Percentiles rank a stretch among this genome's conserved stretches.
Evolutionary conservation across 768 basidiomycete species (phyloP).

Genomic region (Lyophyllum shimeji): DNA sequence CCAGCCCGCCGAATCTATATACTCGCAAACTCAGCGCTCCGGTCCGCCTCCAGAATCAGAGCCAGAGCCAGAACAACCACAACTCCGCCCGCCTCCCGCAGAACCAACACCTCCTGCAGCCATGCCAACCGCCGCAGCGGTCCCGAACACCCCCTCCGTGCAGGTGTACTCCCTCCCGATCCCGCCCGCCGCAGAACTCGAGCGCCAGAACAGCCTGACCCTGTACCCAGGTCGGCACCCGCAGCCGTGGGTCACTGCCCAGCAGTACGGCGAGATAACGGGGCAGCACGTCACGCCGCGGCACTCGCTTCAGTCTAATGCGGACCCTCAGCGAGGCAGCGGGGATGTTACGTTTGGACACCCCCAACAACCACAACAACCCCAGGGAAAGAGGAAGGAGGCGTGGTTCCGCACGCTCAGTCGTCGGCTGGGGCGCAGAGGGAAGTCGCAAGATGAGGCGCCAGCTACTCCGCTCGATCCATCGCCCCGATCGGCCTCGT

Average conservation of each 20-base stretch:
- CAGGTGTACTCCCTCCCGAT: slow-evolving; percentile 31
- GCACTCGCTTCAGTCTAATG: slow-evolving; percentile 5
- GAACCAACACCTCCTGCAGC: background rate
- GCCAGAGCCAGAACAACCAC: background rate
- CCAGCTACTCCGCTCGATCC: background rate
- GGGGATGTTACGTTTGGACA: slow-evolving; percentile 14
- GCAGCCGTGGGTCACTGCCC: slow-evolving; percentile 38
- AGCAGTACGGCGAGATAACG: slow-evolving; percentile 27
- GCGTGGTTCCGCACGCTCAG: slow-evolving; percentile 43
- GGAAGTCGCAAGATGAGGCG: slow-evolving; percentile 17
- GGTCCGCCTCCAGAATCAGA: no score
- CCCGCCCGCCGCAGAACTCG: slow-evolving; percentile 29
- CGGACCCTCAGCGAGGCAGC: slow-evolving; percentile 7
- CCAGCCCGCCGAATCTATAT: background rate
- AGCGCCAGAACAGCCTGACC: slow-evolving; percentile 19
- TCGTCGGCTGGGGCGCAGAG: slow-evolving; percentile 21
- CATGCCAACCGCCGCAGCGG: background rate
- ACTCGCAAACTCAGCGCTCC: background rate
- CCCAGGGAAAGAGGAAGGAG: slow-evolving; percentile 31
- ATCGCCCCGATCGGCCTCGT: slow-evolving; percentile 21
- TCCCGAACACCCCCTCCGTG: slow-evolving; percentile 21
- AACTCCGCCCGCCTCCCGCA: slow-evolving; percentile 4
- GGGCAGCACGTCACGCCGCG: slow-evolving; percentile 14
- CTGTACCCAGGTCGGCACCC: slow-evolving; percentile 20
- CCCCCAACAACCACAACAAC: slow-evolving; percentile 17